phyloP scores from a whole-genome alignment of 208 protist genomes.

The Entamoeba moshkovskii region DNA sequence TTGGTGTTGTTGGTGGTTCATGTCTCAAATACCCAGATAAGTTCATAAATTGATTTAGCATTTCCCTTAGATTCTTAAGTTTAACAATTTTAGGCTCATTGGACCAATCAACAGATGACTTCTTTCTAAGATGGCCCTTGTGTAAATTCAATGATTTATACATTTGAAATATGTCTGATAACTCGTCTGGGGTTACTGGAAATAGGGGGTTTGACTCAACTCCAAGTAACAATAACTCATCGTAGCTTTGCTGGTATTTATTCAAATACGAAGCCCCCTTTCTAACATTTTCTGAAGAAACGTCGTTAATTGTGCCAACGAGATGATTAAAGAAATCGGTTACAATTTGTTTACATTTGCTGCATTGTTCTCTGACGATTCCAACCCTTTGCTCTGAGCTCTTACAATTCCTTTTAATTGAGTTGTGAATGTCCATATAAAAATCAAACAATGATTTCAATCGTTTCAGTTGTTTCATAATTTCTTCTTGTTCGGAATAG shows the following conservation, averaged over 20 bases:
- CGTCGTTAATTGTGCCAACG: not conserved
- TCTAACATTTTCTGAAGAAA: not conserved
- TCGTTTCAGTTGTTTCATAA: not conserved
- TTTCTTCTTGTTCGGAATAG: not conserved
- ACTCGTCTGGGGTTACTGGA: not conserved
- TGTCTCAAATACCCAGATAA: not conserved
- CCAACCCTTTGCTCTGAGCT: not conserved
- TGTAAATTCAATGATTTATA: not conserved
- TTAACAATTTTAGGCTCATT: not conserved
- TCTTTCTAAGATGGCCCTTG: not conserved
- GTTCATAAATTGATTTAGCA: not conserved
- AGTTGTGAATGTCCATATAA: not conserved
- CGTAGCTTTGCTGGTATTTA: not conserved
- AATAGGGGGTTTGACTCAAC: not conserved
- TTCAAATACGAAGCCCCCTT: not conserved
- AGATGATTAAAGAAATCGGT: not conserved
- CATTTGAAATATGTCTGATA: not conserved
- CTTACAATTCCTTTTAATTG: not conserved
- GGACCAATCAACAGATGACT: not conserved
- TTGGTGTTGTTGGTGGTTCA: not conserved
- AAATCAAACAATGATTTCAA: not conserved
- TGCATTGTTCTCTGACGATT: not conserved
- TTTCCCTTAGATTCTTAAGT: not conserved
- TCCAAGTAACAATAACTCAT: not conserved
- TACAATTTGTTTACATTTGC: not conserved